Evolutionary conservation across 306 rosid genomes (phyloP), one percentile per base, ranked within the genome.

Genomic region (Erythrophleum fordii): DNA sequence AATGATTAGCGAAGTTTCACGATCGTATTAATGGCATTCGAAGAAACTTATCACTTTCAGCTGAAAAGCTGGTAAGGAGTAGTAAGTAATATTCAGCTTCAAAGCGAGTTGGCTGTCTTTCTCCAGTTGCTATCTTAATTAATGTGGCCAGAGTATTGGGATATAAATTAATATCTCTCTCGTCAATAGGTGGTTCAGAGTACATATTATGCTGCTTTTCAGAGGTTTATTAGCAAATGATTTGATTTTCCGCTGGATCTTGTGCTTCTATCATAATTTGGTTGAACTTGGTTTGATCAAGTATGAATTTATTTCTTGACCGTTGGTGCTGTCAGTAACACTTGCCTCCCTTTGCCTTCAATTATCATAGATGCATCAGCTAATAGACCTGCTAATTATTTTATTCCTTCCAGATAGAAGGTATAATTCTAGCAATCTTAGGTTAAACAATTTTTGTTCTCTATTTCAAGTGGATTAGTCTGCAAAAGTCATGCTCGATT

Each of bases 171-270:
- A 65, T 35, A 35, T 37, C 20, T 37, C 25, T n/a, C 18, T 35
- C 48, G 1, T 67, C 49, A 34, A 20, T 69, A 4, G 77, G 16
- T 52, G 72, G 39, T 46, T 48, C 5, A 14, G 72, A 49, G 65
- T 25, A 12, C 70, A 8, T 76, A 71, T 46, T 66, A 41, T 78
- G 83, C 28, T 78, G 83, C 77, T 22, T 72, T 73, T 52, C 16
- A 5, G 45, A 23, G 60, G 75, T 51, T 71, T 73, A 42, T 71
- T 65, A 11, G 59, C 52, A 42, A 62, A 14, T 77, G 39, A 34
- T 31, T 78, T 64, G 41, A 83, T 73, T 34, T 66, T 34, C 34
- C 65, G 66, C 80, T 53, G 72, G 80, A 37, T 77, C 75, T 8
- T 56, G 80, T 78, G 77, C 80, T 8, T 72, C 64, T 65, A 11